Base-by-base conservation (phyloP, 768 basidiomycete species). In the Crepidotus variabilis region DNA sequence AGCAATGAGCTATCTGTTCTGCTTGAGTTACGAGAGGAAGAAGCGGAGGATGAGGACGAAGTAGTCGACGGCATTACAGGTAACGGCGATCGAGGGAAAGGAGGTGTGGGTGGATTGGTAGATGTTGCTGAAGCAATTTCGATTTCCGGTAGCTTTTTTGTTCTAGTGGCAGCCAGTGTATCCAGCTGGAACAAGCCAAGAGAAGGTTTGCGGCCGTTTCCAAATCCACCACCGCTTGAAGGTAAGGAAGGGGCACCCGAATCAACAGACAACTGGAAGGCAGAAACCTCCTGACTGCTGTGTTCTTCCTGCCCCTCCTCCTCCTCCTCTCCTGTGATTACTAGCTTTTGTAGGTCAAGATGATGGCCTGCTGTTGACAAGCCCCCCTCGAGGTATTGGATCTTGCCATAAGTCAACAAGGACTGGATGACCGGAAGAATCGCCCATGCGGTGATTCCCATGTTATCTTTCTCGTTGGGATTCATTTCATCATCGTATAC, bases 401-500 rank as follows among this genome's bases (percentile, higher is more conserved):
- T 82, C 50, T 68, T 75, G 60, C 83, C 84, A 50, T 75, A 73
- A 50, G 66, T 70, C 23, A 90, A 71, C 43, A 92, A 75, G 5
- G 86, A 80, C 4, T 77, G 66, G 4, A 93, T 69, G 45, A 90
- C 77, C 23, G 81, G 77, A 21, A 92, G 76, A 34, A 93, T 76
- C 0, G 83, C 81, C 88, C 90, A 92, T 0, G 89, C 80, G 32
- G 84, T 82, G 54, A 81, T 77, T 16, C 75, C 68, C 32, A 74
- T 61, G 61, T 82, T 83, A 54, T 77, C 73, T 61, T 75, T 82
- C 62, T 89, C 84, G 54, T 79, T 80, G 54, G 78, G 73, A 67
- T 88, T 85, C 78, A 92, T 92, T 57, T 86, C 85, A 56, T 91
- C 87, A 62, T 87, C 87, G 64, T 89, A 90, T 13, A 94, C 75